Conservation (phyloP, 2,329 filamentous ascomycete genomes). For the Penicillium sp. region DNA sequence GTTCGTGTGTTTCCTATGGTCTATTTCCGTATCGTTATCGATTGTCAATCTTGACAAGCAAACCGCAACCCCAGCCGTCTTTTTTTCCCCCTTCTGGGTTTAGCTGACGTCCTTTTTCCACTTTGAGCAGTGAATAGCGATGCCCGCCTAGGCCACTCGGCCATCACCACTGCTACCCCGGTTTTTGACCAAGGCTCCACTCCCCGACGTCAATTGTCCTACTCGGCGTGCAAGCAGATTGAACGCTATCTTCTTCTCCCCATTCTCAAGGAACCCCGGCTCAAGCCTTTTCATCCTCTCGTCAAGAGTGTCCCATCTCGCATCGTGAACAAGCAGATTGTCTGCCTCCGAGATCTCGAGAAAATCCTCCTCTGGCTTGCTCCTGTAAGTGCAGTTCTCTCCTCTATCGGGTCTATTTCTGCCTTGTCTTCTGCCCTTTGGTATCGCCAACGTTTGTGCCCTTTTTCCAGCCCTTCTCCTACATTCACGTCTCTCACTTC, state of each 20-base stretch:
- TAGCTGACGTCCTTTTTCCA: background rate
- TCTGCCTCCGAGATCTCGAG: conserved; percentile 89
- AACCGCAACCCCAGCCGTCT: background rate
- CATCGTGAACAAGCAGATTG: conserved; percentile 81
- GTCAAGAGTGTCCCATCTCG: conserved; percentile 75
- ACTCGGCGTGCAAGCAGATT: conserved; percentile 73
- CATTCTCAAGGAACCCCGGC: conserved; percentile 69
- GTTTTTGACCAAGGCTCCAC: conserved; percentile 49
- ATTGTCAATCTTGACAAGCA: too few relatives aligned
- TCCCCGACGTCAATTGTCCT: conserved; percentile 64
- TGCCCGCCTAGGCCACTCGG: conserved; percentile 43
- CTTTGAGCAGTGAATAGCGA: conserved; percentile 22
- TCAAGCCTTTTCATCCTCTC: conserved; percentile 80
- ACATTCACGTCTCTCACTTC: background rate
- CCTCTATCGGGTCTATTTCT: background rate
- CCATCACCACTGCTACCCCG: conserved; percentile 64
- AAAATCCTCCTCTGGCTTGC: conserved; percentile 90
- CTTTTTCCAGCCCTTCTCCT: background rate
- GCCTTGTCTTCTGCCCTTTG: background rate
- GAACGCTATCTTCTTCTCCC: conserved; percentile 77
- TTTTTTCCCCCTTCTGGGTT: background rate
- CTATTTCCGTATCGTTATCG: too few relatives aligned
- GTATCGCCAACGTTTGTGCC: background rate
- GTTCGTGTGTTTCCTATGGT: conserved; percentile 18
- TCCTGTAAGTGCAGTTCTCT: conserved; percentile 70